Base-by-base conservation (phyloP, 2,329 filamentous ascomycete genomes). In the Aschersonia sp. region DNA sequence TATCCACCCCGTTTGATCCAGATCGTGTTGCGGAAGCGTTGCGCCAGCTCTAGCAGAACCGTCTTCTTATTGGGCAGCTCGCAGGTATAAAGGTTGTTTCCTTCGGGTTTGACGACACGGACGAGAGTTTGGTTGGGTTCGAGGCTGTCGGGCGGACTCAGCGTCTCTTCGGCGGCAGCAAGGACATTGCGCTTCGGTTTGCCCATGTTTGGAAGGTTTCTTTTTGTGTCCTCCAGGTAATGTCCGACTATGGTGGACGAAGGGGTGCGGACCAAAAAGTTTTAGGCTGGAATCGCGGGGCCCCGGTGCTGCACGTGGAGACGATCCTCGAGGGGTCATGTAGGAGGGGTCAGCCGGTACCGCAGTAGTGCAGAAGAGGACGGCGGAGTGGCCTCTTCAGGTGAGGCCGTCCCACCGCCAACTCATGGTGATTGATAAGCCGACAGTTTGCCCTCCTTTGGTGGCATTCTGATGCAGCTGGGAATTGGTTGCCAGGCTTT, bases 1-100 rank as follows among this genome's bases (percentile, higher is more conserved):
- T 83, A 97, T 0, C 87, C 87, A 32, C 88, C 85, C 14, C 87
- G 81, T 65, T 85, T 89, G 62, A 97, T 84, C 86, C 87, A 97
- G 53, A 97, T 87, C 2, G 87, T 92, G 53, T 87, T 92, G 51
- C 90, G 84, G 62, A 97, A 95, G 41, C 81, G 80, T 30, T 87
- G 71, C 8, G 86, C 83, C 22, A 98, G 77, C 69, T 95, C 88
- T 29, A 88, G 82, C 14, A 94, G 69, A 40, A 90, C 65, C 6
- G 73, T 67, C 57, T 79, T 76, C 49, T 76, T 74, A 55, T 73
- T 72, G 30, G 89, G 80, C 32, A 89, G 69, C 59, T 82, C 74
- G 59, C 90, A 87, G 42, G 77, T 76, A 71, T 94, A 97, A 41
- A 94, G 72, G 63, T 85, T 94, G 68, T 95, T 95, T 54, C 90